Percentiles rank a stretch among this genome's conserved stretches.
These are phyloP conservation scores for Astragalus membranaceus DNA, from an alignment of 306 rosid species.

Conservation along the genomic window DNA sequence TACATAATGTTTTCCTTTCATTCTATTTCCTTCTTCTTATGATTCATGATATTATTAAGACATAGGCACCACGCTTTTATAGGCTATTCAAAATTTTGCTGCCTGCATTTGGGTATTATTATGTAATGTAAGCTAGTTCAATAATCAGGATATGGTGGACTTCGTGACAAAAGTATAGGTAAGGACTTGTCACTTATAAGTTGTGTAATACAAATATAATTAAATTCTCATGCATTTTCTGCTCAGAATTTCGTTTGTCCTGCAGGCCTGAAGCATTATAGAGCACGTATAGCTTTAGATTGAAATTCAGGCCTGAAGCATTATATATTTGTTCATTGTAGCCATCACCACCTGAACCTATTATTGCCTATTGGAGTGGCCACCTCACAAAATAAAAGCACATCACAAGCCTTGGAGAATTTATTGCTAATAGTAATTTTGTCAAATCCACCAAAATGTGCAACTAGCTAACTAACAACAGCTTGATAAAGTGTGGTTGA, in stretches of 20 bases:
- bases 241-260: neutral
- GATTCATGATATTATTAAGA: conserved; percentile 30
- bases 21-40: conserved; percentile 19
- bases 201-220: conserved; percentile 10
- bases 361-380: no score
- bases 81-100: conserved; percentile 32
- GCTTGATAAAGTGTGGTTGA: no score
- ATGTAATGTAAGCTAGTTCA: conserved; percentile 38
- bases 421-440: no score
- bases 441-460: no score
- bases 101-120: conserved; percentile 28
- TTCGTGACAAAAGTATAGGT: conserved; percentile 11
- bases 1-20: conserved; percentile 25
- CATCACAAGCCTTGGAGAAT: no score
- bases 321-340: no score
- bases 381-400: no score
- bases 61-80: conserved; percentile 32
- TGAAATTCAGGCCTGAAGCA: no score
- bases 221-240: neutral
- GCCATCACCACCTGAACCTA: no score
- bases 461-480: no score
- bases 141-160: conserved; percentile 28
- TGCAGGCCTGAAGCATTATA: neutral
- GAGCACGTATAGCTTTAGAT: no score
- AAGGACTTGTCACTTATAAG: conserved; percentile 2